Conservation (phyloP, 2,329 filamentous ascomycete species). For the Chalaropsis thielavioides region DNA sequence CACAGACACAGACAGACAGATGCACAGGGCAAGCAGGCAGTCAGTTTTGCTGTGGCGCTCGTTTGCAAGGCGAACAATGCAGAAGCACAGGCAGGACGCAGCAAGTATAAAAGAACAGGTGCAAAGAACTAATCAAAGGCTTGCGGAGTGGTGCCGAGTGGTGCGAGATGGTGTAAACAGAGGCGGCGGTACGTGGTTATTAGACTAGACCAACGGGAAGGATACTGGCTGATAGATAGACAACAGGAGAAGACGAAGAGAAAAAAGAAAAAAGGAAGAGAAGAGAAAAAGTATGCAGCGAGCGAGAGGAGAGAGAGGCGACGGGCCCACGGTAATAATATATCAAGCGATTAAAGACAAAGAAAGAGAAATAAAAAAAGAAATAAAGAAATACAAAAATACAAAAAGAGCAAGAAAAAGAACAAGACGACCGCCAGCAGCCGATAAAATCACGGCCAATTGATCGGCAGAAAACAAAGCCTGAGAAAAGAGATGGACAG, state of each 20-base stretch:
- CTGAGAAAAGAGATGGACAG: background rate
- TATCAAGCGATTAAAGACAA: constrained; percentile 5
- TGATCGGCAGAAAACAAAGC: background rate
- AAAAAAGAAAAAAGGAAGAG: no score
- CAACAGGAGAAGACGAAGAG: no score
- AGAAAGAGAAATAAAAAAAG: background rate
- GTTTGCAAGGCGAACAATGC: background rate
- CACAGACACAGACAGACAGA: background rate
- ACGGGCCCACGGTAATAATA: background rate
- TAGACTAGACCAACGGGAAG: no score
- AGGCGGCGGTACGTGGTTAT: no score
- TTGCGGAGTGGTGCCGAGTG: no score
- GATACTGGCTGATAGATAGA: no score
- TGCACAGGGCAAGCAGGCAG: background rate
- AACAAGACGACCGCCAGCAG: background rate
- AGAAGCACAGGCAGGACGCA: background rate
- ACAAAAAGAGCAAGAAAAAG: background rate
- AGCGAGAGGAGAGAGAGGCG: background rate
- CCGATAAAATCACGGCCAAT: background rate
- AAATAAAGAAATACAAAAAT: background rate
- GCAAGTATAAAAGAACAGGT: background rate
- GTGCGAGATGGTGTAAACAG: background rate
- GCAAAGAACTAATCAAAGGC: constrained; percentile 1
- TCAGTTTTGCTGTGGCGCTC: background rate
- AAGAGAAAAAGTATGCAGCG: background rate